Evolutionary conservation across 768 basidiomycete species (phyloP).

Genomic region (Russula lepida): DNA sequence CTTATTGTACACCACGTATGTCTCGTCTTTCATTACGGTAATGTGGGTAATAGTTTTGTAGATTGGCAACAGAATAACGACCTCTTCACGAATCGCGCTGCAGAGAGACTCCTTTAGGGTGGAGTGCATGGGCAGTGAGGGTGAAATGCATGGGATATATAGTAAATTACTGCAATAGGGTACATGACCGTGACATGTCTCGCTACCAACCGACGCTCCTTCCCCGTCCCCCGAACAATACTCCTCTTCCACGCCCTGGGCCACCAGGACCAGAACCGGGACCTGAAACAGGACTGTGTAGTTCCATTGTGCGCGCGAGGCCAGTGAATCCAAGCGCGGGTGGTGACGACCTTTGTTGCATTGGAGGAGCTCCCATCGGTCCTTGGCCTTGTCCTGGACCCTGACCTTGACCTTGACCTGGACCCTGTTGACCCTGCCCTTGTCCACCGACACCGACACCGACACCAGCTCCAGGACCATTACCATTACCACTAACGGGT

Average conservation of each 20-base stretch:
- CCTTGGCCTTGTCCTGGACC: not conserved
- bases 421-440: not conserved
- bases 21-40: not conserved
- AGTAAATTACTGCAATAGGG: not conserved
- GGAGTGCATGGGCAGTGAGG: not conserved
- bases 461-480: not conserved
- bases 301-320: slow-evolving; percentile 13
- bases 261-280: not conserved
- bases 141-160: not conserved
- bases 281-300: slow-evolving; percentile 15
- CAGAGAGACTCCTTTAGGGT: too few relatives aligned
- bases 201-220: slow-evolving; percentile 17
- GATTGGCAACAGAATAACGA: not conserved
- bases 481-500: slow-evolving; percentile 1
- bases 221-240: slow-evolving; percentile 18
- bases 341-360: slow-evolving; percentile 27
- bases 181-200: not conserved
- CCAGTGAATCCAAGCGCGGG: slow-evolving; percentile 24
- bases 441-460: not conserved
- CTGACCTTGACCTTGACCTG: not conserved
- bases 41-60: not conserved
- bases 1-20: not conserved
- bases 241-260: slow-evolving; percentile 13
- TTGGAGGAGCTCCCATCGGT: slow-evolving; percentile 14
- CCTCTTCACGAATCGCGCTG: not conserved